Conservation (phyloP, 768 basidiomycete genomes). For the Boletus sp. region DNA sequence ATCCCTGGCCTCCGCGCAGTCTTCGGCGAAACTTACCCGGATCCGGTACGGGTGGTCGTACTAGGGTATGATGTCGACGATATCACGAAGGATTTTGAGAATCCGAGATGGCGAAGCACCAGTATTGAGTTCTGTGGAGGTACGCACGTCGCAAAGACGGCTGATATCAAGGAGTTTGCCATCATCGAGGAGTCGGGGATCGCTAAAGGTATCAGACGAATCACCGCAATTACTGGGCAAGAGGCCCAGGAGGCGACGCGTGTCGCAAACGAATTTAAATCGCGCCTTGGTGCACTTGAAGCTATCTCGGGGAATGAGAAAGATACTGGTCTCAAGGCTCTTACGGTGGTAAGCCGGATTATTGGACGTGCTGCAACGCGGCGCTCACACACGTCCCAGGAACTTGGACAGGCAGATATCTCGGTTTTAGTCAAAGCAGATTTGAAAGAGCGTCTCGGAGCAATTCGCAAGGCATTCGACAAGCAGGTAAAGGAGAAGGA, state of each 20-base stretch:
- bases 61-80: conserved; percentile 86
- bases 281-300: conserved; percentile 61
- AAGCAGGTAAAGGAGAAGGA: conserved; percentile 84
- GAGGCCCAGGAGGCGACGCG: conserved; percentile 84
- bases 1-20: conserved; percentile 96
- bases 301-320: conserved; percentile 69
- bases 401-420: conserved; percentile 85
- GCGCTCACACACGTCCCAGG: conserved; percentile 44
- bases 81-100: conserved; percentile 79
- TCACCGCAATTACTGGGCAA: conserved; percentile 91
- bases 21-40: conserved; percentile 96
- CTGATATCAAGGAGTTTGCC: conserved; percentile 95
- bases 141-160: conserved; percentile 97
- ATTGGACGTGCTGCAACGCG: background rate
- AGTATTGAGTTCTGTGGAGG: conserved; percentile 99
- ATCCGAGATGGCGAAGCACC: conserved; percentile 86
- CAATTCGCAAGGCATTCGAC: conserved; percentile 77
- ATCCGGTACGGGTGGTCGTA: conserved; percentile 93
- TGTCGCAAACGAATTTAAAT: conserved; percentile 57
- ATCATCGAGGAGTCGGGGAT: conserved; percentile 96
- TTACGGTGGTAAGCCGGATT: conserved; percentile 56
- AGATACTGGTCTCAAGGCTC: conserved; percentile 82
- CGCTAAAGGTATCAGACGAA: conserved; percentile 94
- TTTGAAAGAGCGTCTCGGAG: conserved; percentile 68
- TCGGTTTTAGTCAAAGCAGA: conserved; percentile 80